Percentiles rank a stretch among this genome's conserved stretches.
Conservation (phyloP, 208 protist genomes). For the Crithidia mellificae region DNA sequence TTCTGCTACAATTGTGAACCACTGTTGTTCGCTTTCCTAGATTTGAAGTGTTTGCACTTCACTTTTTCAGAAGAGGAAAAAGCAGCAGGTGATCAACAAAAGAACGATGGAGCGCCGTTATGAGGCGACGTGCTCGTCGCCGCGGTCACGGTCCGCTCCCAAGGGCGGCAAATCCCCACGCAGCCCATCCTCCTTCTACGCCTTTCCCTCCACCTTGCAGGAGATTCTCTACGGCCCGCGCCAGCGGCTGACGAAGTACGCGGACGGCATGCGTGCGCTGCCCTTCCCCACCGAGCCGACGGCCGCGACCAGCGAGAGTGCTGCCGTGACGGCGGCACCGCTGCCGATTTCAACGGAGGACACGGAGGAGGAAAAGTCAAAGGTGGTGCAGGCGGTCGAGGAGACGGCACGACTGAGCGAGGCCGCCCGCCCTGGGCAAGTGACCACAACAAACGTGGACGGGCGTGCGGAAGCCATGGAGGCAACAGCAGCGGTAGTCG, state of each 20-base stretch:
- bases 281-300: background rate
- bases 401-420: no score
- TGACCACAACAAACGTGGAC: no score
- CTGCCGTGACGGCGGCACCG: no score
- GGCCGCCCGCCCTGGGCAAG: no score
- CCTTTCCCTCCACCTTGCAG: constrained; percentile 27
- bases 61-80: no score
- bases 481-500: no score
- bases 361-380: background rate
- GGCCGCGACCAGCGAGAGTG: no score
- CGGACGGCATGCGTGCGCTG: constrained; percentile 22
- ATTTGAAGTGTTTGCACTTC: background rate
- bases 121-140: constrained; percentile 13
- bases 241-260: constrained; percentile 31
- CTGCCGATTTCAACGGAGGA: background rate
- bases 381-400: background rate
- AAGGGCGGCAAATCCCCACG: constrained; percentile 10
- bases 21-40: background rate
- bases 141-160: constrained; percentile 25
- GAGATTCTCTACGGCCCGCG: constrained; percentile 35
- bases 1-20: no score
- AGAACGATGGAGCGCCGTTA: constrained; percentile 12
- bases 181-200: constrained; percentile 20
- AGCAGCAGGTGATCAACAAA: no score
- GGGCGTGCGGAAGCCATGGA: no score